Percentiles rank a stretch among this genome's conserved stretches.
Conservation (phyloP, 148 eudicot species). For the Selenicereus undatus region DNA sequence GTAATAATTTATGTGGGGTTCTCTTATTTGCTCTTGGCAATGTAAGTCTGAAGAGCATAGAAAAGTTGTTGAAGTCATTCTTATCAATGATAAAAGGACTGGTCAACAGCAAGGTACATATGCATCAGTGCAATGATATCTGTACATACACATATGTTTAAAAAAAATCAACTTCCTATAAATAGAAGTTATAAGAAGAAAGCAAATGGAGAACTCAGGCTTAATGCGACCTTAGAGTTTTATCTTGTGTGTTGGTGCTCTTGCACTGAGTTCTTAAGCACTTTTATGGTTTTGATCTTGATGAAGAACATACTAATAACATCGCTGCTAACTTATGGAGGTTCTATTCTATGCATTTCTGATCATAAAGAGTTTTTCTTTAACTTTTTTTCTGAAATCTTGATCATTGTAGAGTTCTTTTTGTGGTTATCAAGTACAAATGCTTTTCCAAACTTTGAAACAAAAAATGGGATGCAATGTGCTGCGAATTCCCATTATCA, state of each 20-base stretch:
- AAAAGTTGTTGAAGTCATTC: conserved; percentile 56
- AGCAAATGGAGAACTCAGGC: background rate
- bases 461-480: background rate
- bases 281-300: background rate
- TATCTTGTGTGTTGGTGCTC: background rate
- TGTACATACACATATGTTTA: background rate
- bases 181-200: background rate
- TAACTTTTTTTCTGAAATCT: background rate
- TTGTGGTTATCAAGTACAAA: background rate
- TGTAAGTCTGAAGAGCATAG: conserved; percentile 57
- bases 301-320: background rate
- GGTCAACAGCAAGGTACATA: conserved; percentile 54
- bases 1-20: conserved; percentile 3
- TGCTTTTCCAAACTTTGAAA: background rate
- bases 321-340: background rate
- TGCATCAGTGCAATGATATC: background rate
- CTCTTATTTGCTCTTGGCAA: background rate
- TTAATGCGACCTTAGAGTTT: background rate
- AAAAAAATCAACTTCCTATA: background rate
- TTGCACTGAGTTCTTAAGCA: background rate
- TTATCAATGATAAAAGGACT: conserved; percentile 49
- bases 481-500: background rate
- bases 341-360: background rate
- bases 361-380: background rate
- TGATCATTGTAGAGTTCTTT: background rate